Conservation (phyloP, 345 rosid species). For the Ceriops zippeliana region DNA sequence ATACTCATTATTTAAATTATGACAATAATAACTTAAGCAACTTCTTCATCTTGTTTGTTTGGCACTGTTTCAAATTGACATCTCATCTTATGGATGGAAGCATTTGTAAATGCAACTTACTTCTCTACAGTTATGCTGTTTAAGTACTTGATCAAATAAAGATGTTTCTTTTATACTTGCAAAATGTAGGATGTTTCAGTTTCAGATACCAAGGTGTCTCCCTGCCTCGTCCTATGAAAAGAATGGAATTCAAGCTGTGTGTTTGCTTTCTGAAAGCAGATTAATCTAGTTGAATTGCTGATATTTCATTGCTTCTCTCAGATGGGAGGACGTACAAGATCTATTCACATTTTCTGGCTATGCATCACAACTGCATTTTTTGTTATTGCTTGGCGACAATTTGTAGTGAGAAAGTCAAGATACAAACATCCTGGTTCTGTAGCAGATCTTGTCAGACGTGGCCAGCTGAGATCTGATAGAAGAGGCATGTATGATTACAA, state of each 20-base stretch:
- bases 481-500: constrained; percentile 94
- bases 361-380: constrained; percentile 52
- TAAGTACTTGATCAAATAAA: background rate
- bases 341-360: constrained; percentile 40
- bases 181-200: background rate
- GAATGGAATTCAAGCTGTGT: background rate
- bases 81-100: no score
- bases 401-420: constrained; percentile 43
- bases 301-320: constrained; percentile 21
- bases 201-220: background rate
- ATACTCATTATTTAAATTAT: background rate
- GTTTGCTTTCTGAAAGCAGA: background rate
- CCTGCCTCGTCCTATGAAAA: background rate
- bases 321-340: constrained; percentile 41
- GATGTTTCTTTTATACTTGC: background rate
- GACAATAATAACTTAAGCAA: no score
- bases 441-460: constrained; percentile 94
- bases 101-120: no score
- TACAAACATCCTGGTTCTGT: constrained; percentile 59
- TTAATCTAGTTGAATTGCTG: background rate
- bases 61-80: no score
- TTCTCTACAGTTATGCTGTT: no score
- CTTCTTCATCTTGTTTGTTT: no score
- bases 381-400: constrained; percentile 45
- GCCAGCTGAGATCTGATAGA: constrained; percentile 94